phyloP scores from a whole-genome alignment of 106 monocot genomes.

The Amphibolis antarctica region DNA sequence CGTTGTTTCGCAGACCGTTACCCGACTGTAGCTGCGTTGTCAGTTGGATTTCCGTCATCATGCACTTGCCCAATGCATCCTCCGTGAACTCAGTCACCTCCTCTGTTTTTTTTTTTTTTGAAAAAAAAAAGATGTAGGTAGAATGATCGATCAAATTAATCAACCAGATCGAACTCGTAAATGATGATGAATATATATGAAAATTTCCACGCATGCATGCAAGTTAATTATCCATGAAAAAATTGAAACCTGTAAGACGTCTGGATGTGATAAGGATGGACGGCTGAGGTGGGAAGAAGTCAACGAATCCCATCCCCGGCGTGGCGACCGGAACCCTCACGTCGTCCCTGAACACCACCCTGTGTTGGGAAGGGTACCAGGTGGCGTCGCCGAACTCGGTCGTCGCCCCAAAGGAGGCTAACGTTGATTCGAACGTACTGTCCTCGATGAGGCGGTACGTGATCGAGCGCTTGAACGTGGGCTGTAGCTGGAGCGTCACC shows the following conservation, averaged over 20 bases:
- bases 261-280: background rate
- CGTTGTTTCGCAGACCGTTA: constrained; percentile 13
- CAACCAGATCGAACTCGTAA: no score
- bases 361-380: constrained; percentile 14
- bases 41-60: background rate
- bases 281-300: constrained; percentile 12
- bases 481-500: constrained; percentile 10
- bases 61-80: constrained; percentile 7
- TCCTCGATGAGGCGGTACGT: constrained; percentile 4
- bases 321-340: constrained; percentile 1
- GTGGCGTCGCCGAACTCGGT: constrained; percentile 12
- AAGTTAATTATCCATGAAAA: no score
- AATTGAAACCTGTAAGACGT: constrained; percentile 1
- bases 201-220: background rate
- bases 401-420: constrained; percentile 3
- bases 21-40: constrained; percentile 3
- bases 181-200: no score
- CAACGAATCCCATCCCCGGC: constrained; percentile 2
- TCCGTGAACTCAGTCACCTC: constrained; percentile 4
- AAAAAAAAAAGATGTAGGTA: no score
- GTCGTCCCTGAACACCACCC: constrained; percentile 9
- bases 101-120: no score
- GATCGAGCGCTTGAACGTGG: constrained; percentile 18
- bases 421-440: background rate
- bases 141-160: no score